These are phyloP conservation scores for Botrytis fragariae DNA, from an alignment of 2,329 filamentous ascomycete genomes.

Conservation along the genomic window DNA sequence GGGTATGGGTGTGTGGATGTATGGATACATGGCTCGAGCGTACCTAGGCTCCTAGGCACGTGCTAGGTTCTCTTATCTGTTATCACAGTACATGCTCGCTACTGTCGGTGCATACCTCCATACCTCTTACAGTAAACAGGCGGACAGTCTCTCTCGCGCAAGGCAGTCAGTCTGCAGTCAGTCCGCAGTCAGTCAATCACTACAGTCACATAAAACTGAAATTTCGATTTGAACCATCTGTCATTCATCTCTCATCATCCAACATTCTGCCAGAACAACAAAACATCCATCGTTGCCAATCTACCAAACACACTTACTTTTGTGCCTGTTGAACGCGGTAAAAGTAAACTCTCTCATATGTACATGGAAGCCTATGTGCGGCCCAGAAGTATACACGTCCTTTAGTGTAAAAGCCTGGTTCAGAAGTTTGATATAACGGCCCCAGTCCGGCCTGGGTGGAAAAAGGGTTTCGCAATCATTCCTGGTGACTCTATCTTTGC, in stretches of 20 bases:
- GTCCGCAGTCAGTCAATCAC: not conserved
- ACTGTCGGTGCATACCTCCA: not conserved
- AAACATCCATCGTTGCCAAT: not conserved
- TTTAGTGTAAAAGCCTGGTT: not conserved
- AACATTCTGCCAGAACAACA: not conserved
- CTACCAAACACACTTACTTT: not conserved
- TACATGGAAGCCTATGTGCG: not conserved
- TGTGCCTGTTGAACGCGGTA: not conserved
- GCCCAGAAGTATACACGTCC: not conserved
- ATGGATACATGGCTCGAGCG: too few relatives aligned
- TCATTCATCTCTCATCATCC: not conserved
- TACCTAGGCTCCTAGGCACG: too few relatives aligned
- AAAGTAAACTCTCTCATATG: not conserved
- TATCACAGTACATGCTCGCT: not conserved
- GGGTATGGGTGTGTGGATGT: not conserved
- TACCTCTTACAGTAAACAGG: too few relatives aligned
- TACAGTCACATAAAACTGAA: too few relatives aligned
- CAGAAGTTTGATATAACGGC: not conserved
- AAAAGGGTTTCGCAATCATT: not conserved
- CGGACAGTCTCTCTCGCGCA: not conserved
- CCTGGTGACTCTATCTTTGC: not conserved
- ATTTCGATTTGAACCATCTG: not conserved
- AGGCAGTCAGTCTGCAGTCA: not conserved
- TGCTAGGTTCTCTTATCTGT: constrained; percentile 5
- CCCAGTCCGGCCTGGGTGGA: not conserved